phyloP scores from a whole-genome alignment of 116 monocot species.

The Iris pallida region DNA sequence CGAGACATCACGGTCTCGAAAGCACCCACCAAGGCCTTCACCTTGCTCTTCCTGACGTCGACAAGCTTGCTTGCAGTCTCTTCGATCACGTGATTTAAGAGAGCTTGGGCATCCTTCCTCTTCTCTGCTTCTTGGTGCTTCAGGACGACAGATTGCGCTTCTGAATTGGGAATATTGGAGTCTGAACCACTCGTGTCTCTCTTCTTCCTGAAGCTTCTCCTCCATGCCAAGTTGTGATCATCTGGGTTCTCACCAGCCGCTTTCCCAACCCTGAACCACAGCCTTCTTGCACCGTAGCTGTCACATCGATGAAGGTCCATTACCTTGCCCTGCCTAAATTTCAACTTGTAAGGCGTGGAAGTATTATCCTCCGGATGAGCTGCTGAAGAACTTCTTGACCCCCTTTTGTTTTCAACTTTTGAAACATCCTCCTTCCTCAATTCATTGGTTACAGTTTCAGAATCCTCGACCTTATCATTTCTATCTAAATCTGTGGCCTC shows the following conservation, averaged over 20 bases:
- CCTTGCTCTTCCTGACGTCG: conserved; percentile 28
- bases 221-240: background rate
- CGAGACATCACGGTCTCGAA: conserved; percentile 22
- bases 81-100: conserved; percentile 31
- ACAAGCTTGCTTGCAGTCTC: conserved; percentile 25
- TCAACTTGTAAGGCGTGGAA: conserved; percentile 25
- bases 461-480: conserved; percentile 1
- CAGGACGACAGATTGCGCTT: conserved; percentile 22
- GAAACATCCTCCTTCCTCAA: background rate
- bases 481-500: conserved; percentile 17
- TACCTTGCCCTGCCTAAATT: conserved; percentile 29
- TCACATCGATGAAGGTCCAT: conserved; percentile 13
- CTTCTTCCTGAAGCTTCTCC: background rate
- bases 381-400: conserved; percentile 1
- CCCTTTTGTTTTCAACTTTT: conserved; percentile 7
- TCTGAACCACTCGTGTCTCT: background rate
- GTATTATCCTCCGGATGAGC: background rate
- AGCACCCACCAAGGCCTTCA: conserved; percentile 31
- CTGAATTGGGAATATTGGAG: conserved; percentile 5
- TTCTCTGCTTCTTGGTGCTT: conserved; percentile 13
- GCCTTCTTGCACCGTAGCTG: conserved; percentile 14
- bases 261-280: conserved; percentile 27
- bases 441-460: conserved; percentile 7
- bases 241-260: conserved; percentile 5
- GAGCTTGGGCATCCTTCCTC: conserved; percentile 22